Evolutionary conservation across 2,329 filamentous ascomycete species (phyloP), one percentile per base, ranked within the genome.

Genomic region (Curvularia lunata): DNA sequence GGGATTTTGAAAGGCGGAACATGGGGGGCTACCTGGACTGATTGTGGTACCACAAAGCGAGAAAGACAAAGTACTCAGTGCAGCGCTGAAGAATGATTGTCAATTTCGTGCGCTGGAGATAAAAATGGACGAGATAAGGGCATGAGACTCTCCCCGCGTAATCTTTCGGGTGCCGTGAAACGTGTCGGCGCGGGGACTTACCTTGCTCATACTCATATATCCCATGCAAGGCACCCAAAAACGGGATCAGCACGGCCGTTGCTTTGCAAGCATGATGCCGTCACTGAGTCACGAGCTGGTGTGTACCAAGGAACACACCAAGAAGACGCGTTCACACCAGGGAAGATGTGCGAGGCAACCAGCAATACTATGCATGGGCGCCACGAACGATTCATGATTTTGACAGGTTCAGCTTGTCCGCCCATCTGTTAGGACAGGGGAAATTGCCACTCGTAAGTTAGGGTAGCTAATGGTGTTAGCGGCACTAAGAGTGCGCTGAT

Each of bases 161-260:
- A 46, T 48, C 25, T 41, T 25, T 46, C n/a, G 49, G 40, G 27
- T 41, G 37, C 25, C 25, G 32, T 28, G 25, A 23, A 48, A 63
- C 46, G 19, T 43, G 48, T 49, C 45, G 52, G 48, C 53, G 32
- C 49, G 49, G 43, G 51, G 32, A 53, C 49, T 43, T 53, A 53
- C 50, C 54, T 43, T 57, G 49, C 50, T 38, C 25, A 38, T n/a
- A 43, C 25, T 34, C 51, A 60, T 60, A 64, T 60, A 60, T 40
- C 19, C 10, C 50, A 50, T 42, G 51, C 53, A 43, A 48, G 10
- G 18, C 38, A 50, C 41, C 32, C 40, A 40, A 28, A 54, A n/a
- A 49, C 43, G 32, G 32, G 46, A 32, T 34, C 45, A 23, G 55
- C 55, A 58, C 55, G 38, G 51, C 19, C 51, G 19, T 46, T 46